A percentile compares a stretch with the other conserved stretches of the same genome.
phyloP scores from a whole-genome alignment of 768 basidiomycete genomes.

The Mycena haematopus region DNA sequence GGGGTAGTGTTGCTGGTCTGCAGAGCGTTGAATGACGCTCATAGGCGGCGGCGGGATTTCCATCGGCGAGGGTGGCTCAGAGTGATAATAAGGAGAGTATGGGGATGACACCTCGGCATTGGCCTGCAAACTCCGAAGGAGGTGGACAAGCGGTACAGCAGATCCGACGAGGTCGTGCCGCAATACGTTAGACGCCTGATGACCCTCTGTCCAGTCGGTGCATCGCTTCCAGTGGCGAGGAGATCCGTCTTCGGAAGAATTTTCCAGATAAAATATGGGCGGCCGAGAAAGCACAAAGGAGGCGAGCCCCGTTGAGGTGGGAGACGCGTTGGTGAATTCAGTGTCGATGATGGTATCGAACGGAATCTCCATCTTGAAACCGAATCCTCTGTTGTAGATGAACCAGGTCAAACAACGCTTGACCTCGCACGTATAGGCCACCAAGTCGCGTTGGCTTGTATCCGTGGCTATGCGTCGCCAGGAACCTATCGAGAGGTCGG shows the following conservation, averaged over 20 bases:
- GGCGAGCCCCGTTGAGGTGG: conserved; percentile 59
- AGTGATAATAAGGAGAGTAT: conserved; percentile 46
- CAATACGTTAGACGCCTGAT: conserved; percentile 68
- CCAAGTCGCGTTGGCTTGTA: conserved; percentile 63
- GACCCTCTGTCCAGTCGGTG: conserved; percentile 79
- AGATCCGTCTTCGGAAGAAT: conserved; percentile 41
- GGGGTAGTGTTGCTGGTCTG: conserved; percentile 35
- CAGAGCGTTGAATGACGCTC: conserved; percentile 36
- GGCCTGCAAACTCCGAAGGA: conserved; percentile 54
- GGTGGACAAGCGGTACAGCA: conserved; percentile 61
- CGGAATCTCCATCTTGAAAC: conserved; percentile 88
- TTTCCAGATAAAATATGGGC: conserved; percentile 74
- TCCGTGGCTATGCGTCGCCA: conserved; percentile 77
- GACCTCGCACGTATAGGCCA: conserved; percentile 76
- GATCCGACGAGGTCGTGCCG: conserved; percentile 72
- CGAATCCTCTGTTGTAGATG: conserved; percentile 71
- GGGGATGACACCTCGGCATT: conserved; percentile 39
- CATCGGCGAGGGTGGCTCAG: conserved; percentile 41
- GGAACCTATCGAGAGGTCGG: conserved; percentile 73
- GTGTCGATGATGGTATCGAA: conserved; percentile 67
- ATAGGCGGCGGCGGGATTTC: conserved; percentile 50
- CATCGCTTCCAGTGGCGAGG: conserved; percentile 65
- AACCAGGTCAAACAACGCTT: conserved; percentile 80
- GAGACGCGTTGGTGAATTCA: conserved; percentile 59
- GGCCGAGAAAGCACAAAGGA: conserved; percentile 70